A percentile compares a stretch with the other conserved stretches of the same genome.
Conservation (phyloP, 2,329 filamentous ascomycete species). For the Fusarium virguliforme region DNA sequence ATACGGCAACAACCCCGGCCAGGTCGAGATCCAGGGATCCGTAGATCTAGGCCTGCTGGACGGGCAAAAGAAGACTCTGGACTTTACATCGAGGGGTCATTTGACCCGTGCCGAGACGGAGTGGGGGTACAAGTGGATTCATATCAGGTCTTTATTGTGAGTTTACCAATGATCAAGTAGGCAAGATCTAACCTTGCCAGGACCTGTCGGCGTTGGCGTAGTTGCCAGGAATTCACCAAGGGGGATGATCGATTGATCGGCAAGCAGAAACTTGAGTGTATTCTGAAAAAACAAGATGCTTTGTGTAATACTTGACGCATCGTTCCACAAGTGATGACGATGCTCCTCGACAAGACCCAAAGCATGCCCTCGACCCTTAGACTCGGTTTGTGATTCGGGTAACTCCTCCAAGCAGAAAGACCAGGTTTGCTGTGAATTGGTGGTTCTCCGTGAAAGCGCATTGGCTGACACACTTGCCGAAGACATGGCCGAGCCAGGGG, state of each 20-base stretch:
- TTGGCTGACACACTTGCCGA: slow-evolving; percentile 2
- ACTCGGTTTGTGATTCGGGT: background rate
- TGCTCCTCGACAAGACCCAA: background rate
- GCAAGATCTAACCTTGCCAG: background rate
- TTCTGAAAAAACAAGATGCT: background rate
- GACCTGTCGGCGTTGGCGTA: background rate
- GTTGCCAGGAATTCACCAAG: background rate
- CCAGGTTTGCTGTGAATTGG: background rate
- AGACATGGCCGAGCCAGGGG: background rate
- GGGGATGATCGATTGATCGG: no score
- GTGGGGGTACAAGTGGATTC: slow-evolving; percentile 5
- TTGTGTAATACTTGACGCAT: background rate
- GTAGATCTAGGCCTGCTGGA: background rate
- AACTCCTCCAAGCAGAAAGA: background rate
- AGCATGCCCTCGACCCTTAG: background rate
- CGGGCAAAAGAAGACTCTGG: background rate
- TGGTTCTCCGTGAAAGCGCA: background rate
- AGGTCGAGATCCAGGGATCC: slow-evolving; percentile 2
- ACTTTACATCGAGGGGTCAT: background rate
- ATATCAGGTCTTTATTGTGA: slow-evolving; percentile 10
- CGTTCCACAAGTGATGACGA: background rate
- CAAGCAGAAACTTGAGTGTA: no score
- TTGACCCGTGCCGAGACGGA: background rate
- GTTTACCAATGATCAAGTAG: background rate
- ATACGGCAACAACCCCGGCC: background rate